Evolutionary conservation across 2,329 filamentous ascomycete genomes (phyloP).

Genomic region (Pseudopyricularia cyperi): DNA sequence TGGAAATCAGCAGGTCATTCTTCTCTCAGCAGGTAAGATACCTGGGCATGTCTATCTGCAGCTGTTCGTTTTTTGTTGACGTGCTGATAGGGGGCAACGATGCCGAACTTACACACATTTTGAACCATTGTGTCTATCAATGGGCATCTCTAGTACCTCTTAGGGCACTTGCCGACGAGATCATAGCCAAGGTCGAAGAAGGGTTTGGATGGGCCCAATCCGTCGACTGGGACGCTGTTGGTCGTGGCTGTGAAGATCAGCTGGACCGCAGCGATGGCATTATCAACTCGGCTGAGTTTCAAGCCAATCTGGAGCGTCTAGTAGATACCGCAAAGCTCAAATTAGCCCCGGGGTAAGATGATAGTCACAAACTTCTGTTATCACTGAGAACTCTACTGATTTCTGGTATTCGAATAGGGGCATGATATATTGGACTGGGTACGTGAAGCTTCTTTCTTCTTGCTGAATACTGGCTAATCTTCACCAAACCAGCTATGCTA

Average conservation of each 20-base stretch:
- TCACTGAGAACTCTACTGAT: background rate
- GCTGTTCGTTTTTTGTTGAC: background rate
- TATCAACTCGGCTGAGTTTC: background rate
- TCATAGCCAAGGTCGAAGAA: background rate
- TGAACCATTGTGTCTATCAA: background rate
- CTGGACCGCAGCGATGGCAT: background rate
- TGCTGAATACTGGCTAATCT: background rate
- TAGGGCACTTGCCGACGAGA: background rate
- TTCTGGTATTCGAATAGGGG: background rate
- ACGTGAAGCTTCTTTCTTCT: background rate
- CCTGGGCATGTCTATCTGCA: background rate
- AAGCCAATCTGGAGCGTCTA: background rate
- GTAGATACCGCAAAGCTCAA: background rate
- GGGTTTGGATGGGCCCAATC: background rate
- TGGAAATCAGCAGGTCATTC: background rate
- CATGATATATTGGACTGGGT: background rate
- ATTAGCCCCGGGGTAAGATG: background rate
- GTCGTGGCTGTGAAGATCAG: background rate
- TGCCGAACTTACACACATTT: background rate
- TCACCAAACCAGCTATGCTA: background rate
- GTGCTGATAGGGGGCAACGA: background rate
- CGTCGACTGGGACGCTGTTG: background rate
- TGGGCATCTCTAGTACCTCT: background rate
- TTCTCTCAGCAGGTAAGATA: background rate
- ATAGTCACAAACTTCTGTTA: too few species aligned